Percentiles rank a stretch among this genome's conserved stretches.
Evolutionary conservation across 2,329 filamentous ascomycete genomes (phyloP).

Genomic region (Tolypocladium nubicola): DNA sequence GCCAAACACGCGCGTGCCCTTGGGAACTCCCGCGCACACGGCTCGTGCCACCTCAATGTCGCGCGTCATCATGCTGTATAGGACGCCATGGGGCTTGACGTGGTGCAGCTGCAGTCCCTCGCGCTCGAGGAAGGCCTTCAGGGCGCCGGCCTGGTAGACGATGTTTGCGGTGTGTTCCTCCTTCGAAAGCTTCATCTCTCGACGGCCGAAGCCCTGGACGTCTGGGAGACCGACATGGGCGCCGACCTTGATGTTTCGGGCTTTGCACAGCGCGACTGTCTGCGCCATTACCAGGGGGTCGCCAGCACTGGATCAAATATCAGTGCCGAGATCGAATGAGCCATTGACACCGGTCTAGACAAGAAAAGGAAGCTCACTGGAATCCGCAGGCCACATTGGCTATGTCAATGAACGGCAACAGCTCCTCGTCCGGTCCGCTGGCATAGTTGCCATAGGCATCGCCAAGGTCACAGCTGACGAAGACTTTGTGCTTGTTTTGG

Average conservation of each 20-base stretch:
- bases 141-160: conserved; percentile 8
- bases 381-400: not conserved
- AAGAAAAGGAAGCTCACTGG: not conserved
- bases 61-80: conserved; percentile 17
- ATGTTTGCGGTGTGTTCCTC: conserved; percentile 9
- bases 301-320: conserved; percentile 2
- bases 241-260: conserved; percentile 7
- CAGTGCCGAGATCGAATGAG: not conserved
- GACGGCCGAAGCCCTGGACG: conserved; percentile 9
- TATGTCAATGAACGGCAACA: not conserved
- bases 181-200: conserved; percentile 8
- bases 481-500: conserved; percentile 5
- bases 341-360: conserved; percentile 31
- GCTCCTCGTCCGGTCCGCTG: conserved; percentile 43
- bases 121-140: conserved; percentile 6
- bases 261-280: conserved; percentile 7
- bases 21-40: conserved; percentile 13
- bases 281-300: conserved; percentile 9
- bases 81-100: conserved; percentile 12
- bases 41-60: conserved; percentile 13
- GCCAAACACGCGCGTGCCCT: conserved; percentile 13
- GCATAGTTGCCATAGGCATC: conserved; percentile 35
- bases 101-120: conserved; percentile 9
- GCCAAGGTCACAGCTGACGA: conserved; percentile 34
- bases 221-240: conserved; percentile 9